Evolutionary conservation across 2,329 filamentous ascomycete species (phyloP).

Genomic region (Piedraia hortae): DNA sequence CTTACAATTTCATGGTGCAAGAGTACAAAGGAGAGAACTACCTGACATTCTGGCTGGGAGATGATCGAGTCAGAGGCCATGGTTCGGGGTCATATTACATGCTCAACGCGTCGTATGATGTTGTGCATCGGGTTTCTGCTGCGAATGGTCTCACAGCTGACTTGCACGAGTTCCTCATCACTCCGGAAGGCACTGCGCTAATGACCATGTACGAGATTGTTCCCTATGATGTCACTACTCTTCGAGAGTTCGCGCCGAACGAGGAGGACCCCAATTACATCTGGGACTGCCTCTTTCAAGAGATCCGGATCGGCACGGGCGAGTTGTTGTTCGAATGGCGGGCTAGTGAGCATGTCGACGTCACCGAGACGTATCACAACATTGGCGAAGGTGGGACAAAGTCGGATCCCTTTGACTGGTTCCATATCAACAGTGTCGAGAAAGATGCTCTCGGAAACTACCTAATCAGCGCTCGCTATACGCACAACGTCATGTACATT

Average conservation of each 20-base stretch:
- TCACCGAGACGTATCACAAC: constrained; percentile 14
- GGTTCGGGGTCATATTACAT: constrained; percentile 8
- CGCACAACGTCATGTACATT: constrained; percentile 21
- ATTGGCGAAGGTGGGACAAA: constrained; percentile 11
- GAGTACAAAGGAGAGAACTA: constrained; percentile 10
- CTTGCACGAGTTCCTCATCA: constrained; percentile 19
- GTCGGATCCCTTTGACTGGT: constrained; percentile 23
- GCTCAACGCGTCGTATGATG: constrained; percentile 8
- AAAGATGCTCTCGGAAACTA: constrained; percentile 25
- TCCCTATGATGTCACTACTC: constrained; percentile 3
- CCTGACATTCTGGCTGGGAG: constrained; percentile 13
- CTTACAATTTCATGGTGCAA: constrained; percentile 10
- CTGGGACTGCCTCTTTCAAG: constrained; percentile 11
- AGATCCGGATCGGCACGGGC: constrained; percentile 23
- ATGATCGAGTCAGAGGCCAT: constrained; percentile 10
- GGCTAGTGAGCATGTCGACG: constrained; percentile 24
- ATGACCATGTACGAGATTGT: constrained; percentile 14
- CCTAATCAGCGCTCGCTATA: constrained; percentile 25
- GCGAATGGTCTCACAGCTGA: constrained; percentile 13
- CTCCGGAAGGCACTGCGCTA: constrained; percentile 15
- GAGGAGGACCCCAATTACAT: no score
- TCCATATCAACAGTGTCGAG: constrained; percentile 29
- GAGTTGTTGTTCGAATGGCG: constrained; percentile 29
- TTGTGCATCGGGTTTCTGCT: constrained; percentile 14
- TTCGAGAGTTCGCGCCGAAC: constrained; percentile 5